Base-by-base conservation (phyloP, 495 filamentous ascomycete species). In the Tuber melanosporum region DNA sequence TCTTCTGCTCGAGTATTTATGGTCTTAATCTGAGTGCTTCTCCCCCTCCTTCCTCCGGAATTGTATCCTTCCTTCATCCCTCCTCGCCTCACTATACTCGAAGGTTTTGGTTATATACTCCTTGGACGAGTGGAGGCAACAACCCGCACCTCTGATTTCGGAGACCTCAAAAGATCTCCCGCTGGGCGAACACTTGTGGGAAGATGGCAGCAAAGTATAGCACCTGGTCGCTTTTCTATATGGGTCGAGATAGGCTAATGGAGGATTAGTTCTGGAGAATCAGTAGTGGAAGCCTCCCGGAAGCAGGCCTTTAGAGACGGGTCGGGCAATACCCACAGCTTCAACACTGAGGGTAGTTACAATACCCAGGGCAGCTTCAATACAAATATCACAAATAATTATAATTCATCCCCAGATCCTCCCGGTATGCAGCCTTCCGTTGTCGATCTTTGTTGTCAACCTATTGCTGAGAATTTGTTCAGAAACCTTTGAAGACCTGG, bases 261-360 rank as follows among this genome's bases (percentile, higher is more conserved):
- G 6, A 22, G 6, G 20, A 52, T n/a, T 22, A n/a, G 49, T n/a
- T 52, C 22, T 32, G 32, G 32, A 32, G 19, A 7, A 22, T 7
- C 32, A 0, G 47, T 9, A 8, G 22, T 22, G 7, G 3, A n/a
- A 3, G 3, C 52, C 2, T 1, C 10, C 12, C n/a, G 26, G 10
- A 14, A n/a, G 10, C 3, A 0, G 0, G 32, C 15, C n/a, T 0
- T 1, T 12, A n/a, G 26, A 14, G 1, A 32, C 1, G 0, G 3
- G 12, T 62, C 52, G 1, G 52, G 52, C n/a, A 62, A 62, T 6
- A 62, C 12, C 0, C 1, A 6, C 45, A 19, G 5, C 45, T 47
- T 19, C 17, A 47, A 47, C 5, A 43, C 9, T 4, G 8, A 7
- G 6, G 7, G 2, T 1, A 52, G 32, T 32, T 32, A 19, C 47